phyloP scores from a whole-genome alignment of 2,329 filamentous ascomycete species.

The Exophiala lecanii-corni region DNA sequence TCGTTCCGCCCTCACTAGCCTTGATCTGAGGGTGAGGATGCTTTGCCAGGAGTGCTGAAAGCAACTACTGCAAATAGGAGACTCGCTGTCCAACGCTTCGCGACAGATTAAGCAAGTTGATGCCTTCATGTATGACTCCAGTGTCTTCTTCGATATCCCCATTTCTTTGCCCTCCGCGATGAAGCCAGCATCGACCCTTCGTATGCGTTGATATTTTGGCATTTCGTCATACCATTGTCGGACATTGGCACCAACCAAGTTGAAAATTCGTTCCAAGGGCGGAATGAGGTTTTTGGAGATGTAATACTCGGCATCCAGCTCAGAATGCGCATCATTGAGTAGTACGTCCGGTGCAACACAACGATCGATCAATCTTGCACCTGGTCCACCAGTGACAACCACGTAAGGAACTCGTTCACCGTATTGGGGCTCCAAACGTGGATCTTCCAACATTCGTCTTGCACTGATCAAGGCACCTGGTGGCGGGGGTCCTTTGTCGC shows the following conservation, averaged over 20 bases:
- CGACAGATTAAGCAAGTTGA: conserved; percentile 75
- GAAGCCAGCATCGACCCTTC: conserved; percentile 50
- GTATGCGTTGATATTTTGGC: conserved; percentile 79
- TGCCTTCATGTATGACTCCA: conserved; percentile 90
- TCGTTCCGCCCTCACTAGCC: conserved; percentile 60
- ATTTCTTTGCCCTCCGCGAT: conserved; percentile 29
- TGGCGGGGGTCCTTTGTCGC: conserved; percentile 71
- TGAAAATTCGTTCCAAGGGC: conserved; percentile 92
- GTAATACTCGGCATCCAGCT: conserved; percentile 93
- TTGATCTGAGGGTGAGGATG: conserved; percentile 58
- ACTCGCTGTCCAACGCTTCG: conserved; percentile 48
- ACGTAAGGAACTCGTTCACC: conserved; percentile 95
- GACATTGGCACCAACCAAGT: conserved; percentile 88
- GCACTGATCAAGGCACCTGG: conserved; percentile 86
- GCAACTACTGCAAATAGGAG: conserved; percentile 36
- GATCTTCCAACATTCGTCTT: conserved; percentile 79
- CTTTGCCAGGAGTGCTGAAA: conserved; percentile 47
- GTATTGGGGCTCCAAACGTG: conserved; percentile 84
- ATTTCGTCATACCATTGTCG: conserved; percentile 92
- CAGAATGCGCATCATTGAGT: conserved; percentile 68
- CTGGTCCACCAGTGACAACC: conserved; percentile 81
- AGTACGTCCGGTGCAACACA: conserved; percentile 84
- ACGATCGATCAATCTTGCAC: conserved; percentile 78
- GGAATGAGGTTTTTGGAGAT: conserved; percentile 94
- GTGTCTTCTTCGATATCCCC: conserved; percentile 59